A percentile compares a stretch with the other conserved stretches of the same genome.
These are phyloP conservation scores for Pterocarpus macrocarpus DNA, from an alignment of 306 rosid genomes.

Conservation along the genomic window DNA sequence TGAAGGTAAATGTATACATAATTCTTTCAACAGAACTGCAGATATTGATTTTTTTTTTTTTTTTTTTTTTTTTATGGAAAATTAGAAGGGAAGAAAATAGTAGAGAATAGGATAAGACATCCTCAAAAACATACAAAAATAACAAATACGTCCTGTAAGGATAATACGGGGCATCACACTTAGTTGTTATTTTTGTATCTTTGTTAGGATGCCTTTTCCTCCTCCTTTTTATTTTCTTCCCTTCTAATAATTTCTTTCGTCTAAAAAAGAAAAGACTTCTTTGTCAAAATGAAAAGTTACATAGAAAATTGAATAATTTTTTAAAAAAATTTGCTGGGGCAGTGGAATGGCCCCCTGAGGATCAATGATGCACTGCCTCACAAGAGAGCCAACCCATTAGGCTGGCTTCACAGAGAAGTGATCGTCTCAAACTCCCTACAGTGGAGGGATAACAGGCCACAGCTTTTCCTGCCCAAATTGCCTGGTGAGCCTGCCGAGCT, in stretches of 20 bases:
- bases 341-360: not conserved
- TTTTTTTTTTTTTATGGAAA: not conserved
- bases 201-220: not conserved
- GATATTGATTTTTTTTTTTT: slow-evolving; percentile 6
- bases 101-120: too few relatives aligned
- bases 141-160: not conserved
- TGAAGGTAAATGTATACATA: slow-evolving; percentile 23
- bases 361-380: not conserved
- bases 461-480: not conserved
- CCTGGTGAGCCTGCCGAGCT: not conserved
- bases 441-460: not conserved
- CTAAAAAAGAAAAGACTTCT: not conserved
- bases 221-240: not conserved
- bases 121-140: not conserved
- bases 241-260: not conserved
- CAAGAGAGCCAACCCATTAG: not conserved
- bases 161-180: not conserved
- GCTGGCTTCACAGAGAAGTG: not conserved
- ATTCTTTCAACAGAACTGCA: slow-evolving; percentile 23
- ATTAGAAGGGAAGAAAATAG: too few relatives aligned
- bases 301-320: not conserved
- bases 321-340: not conserved
- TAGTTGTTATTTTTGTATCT: not conserved
- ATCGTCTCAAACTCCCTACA: not conserved
- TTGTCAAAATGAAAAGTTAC: not conserved